phyloP scores from a whole-genome alignment of 371 early-diverging fungal genomes.

The Encephalitozoon hellem region DNA sequence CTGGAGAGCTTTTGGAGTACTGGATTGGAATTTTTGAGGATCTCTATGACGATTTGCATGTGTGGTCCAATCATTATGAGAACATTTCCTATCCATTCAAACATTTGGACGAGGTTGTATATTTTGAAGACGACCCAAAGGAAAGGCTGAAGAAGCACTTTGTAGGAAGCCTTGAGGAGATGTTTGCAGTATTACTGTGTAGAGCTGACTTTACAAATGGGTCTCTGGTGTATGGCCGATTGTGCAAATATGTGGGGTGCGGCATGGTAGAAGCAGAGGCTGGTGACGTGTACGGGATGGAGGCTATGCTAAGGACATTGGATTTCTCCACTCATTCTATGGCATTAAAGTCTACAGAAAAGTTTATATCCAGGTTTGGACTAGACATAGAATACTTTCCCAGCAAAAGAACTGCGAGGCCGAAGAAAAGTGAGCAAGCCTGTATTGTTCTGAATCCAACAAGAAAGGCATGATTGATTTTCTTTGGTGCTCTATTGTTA shows the following conservation, averaged over 20 bases:
- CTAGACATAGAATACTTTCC: background rate
- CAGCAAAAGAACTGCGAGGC: background rate
- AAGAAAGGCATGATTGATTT: background rate
- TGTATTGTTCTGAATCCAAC: background rate
- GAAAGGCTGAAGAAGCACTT: background rate
- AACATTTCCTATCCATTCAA: background rate
- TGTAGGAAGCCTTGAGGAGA: background rate
- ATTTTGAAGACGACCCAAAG: constrained; percentile 35
- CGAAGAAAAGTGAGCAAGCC: background rate
- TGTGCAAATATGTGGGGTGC: background rate
- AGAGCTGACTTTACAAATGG: constrained; percentile 28
- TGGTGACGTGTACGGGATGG: background rate
- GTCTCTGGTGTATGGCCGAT: constrained; percentile 9
- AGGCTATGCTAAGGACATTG: background rate
- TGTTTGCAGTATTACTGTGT: constrained; percentile 16
- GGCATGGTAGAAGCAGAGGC: background rate
- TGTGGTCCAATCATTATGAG: background rate
- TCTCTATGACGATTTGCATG: background rate
- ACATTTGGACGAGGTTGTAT: background rate
- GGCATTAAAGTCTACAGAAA: background rate
- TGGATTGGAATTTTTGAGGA: background rate
- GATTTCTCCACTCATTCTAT: background rate
- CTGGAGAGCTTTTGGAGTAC: background rate
- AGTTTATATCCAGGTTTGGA: background rate
- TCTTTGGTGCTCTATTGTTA: background rate